These are phyloP conservation scores for Dimocarpus longan DNA, from an alignment of 345 rosid species.

Conservation along the genomic window DNA sequence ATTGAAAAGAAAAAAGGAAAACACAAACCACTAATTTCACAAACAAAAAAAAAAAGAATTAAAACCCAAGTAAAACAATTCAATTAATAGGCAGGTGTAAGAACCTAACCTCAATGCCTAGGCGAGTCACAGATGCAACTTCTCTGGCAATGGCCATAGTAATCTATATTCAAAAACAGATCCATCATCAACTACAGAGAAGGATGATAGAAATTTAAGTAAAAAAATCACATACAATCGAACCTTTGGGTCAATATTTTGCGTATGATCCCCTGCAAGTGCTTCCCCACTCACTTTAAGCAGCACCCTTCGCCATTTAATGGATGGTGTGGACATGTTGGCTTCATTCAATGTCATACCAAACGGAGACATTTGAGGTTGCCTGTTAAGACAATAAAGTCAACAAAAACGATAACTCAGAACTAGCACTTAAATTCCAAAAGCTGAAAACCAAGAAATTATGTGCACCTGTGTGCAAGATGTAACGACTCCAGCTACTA, in stretches of 20 bases:
- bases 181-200: conserved; percentile 18
- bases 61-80: not conserved
- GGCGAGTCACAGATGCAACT: conserved; percentile 85
- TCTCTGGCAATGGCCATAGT: conserved; percentile 97
- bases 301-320: conserved; percentile 89
- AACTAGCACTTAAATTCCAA: not conserved
- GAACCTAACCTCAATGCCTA: conserved; percentile 77
- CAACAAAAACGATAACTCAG: not conserved
- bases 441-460: not conserved
- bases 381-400: conserved; percentile 44
- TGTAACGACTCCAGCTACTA: conserved; percentile 6
- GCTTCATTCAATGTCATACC: conserved; percentile 49
- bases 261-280: conserved; percentile 80
- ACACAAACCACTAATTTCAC: not conserved
- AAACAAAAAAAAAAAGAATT: not conserved
- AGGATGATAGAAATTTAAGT: not conserved
- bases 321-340: conserved; percentile 49
- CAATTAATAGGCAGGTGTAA: not conserved
- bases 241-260: conserved; percentile 94
- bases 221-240: conserved; percentile 5
- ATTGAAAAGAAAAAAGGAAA: not conserved
- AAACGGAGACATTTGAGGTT: conserved; percentile 52
- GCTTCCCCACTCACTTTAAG: conserved; percentile 99
- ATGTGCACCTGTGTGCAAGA: not conserved
- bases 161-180: conserved; percentile 44